Evolutionary conservation across 306 rosid species (phyloP).

Genomic region (Corylus americana): DNA sequence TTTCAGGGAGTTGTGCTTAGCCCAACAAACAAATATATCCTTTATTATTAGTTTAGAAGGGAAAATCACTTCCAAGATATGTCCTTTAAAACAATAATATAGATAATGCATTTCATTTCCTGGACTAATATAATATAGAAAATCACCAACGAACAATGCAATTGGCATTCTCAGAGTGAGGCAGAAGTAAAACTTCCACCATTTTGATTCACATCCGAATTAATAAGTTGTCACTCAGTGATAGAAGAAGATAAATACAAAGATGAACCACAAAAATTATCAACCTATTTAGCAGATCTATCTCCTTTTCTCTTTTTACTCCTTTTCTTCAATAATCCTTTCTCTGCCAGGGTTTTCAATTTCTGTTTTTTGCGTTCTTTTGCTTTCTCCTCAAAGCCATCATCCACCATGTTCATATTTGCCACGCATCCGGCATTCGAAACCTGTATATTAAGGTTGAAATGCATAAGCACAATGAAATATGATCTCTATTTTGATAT

Average conservation of each 20-base stretch:
- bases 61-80: too few species aligned
- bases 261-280: not conserved
- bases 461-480: not conserved
- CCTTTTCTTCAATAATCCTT: constrained; percentile 61
- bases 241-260: not conserved
- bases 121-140: too few species aligned
- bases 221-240: not conserved
- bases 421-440: constrained; percentile 76
- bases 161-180: too few species aligned
- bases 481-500: not conserved
- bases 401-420: constrained; percentile 77
- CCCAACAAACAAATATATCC: too few species aligned
- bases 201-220: not conserved
- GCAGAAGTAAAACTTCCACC: not conserved
- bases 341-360: constrained; percentile 54
- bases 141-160: too few species aligned
- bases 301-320: constrained; percentile 52
- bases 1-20: too few species aligned
- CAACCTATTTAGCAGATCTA: constrained; percentile 29
- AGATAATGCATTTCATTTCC: too few species aligned
- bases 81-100: too few species aligned
- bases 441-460: constrained; percentile 46
- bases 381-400: constrained; percentile 76
- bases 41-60: too few species aligned
- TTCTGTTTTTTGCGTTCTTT: constrained; percentile 74